Evolutionary conservation across 1,139 yeast species (phyloP).

Genomic region (Geotrichum fermentans): DNA sequence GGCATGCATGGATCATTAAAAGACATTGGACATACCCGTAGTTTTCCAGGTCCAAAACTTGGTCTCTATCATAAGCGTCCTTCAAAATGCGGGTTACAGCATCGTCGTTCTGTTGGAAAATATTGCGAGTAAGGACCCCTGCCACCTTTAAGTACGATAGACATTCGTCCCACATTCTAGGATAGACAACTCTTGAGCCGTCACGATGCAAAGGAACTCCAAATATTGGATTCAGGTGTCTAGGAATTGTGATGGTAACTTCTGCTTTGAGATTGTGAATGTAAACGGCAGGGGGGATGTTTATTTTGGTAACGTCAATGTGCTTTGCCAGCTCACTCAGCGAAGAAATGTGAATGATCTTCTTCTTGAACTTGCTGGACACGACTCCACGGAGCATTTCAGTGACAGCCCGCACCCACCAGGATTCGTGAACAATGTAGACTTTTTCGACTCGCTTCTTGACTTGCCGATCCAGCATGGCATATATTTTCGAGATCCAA

Average conservation of each 20-base stretch:
- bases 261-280: constrained; percentile 44
- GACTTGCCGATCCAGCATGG: constrained; percentile 57
- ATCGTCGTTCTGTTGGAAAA: constrained; percentile 30
- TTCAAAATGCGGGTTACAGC: constrained; percentile 32
- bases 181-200: constrained; percentile 24
- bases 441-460: constrained; percentile 56
- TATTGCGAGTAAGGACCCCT: constrained; percentile 28
- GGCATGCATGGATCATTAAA: neutral
- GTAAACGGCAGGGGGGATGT: constrained; percentile 73
- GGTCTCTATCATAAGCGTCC: constrained; percentile 40
- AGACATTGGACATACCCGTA: constrained; percentile 28
- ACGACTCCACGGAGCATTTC: constrained; percentile 65
- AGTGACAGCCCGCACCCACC: constrained; percentile 78
- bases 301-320: constrained; percentile 69
- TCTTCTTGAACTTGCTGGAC: constrained; percentile 43
- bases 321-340: constrained; percentile 58
- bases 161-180: constrained; percentile 34
- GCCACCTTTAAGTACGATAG: constrained; percentile 27
- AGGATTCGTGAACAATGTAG: constrained; percentile 84
- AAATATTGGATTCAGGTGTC: constrained; percentile 36
- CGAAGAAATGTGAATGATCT: constrained; percentile 49
- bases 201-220: constrained; percentile 31
- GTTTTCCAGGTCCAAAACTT: constrained; percentile 37
- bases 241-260: constrained; percentile 35
- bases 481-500: constrained; percentile 72